These are phyloP conservation scores for Leishmania major DNA, from an alignment of 208 protist genomes.

Conservation along the genomic window DNA sequence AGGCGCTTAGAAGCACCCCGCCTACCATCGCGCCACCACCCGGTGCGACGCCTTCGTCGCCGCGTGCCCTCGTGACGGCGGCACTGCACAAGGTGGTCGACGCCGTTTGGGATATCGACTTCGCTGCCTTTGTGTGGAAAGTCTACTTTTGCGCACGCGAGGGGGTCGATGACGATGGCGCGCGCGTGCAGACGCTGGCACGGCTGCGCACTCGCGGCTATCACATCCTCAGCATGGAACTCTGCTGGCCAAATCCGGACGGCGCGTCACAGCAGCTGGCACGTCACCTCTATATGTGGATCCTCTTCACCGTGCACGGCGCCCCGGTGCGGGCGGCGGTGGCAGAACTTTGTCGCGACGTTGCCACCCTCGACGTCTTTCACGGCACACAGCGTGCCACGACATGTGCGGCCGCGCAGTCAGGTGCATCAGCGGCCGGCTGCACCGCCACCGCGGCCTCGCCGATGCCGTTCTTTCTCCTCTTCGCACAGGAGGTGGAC, in stretches of 20 bases:
- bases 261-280: not conserved
- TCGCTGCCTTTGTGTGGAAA: conserved; percentile 21
- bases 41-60: not conserved
- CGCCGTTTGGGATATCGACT: conserved; percentile 25
- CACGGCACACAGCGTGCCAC: not conserved
- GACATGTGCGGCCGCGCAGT: not conserved
- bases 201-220: conserved; percentile 14
- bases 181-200: not conserved
- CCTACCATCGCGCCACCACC: not conserved
- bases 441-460: not conserved
- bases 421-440: not conserved
- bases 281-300: conserved; percentile 19
- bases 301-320: conserved; percentile 21
- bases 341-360: conserved; percentile 46
- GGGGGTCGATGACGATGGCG: not conserved
- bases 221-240: conserved; percentile 17
- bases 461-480: conserved; percentile 1
- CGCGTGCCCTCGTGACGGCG: not conserved
- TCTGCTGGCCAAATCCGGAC: conserved; percentile 4
- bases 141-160: conserved; percentile 5
- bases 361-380: conserved; percentile 44
- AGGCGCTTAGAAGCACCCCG: not conserved
- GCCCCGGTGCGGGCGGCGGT: not conserved
- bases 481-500: conserved; percentile 40
- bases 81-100: conserved; percentile 3